Base-by-base conservation (phyloP, 169 alveolate species). In the Cryptosporidium canis region DNA sequence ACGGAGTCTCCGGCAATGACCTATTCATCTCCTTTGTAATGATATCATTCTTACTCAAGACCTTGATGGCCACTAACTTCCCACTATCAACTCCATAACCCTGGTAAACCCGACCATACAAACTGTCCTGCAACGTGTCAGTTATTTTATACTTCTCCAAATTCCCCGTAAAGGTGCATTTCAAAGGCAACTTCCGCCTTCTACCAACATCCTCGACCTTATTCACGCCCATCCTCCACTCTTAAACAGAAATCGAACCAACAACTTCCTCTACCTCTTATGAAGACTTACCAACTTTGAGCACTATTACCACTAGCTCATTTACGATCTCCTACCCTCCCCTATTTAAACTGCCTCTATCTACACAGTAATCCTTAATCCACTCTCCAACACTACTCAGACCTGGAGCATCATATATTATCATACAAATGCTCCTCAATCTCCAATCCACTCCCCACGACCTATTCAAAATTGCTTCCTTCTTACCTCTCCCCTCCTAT, bases 1-100 rank as follows among this genome's bases (percentile, higher is more conserved):
- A 72, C 7, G 92, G 92, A 8, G 92, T 90, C 39, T 90, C 92
- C 18, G 92, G 92, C 27, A 90, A 29, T 47, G 39, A 51, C 31
- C 84, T 48, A 18, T 70, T 70, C 67, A 48, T 48, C 53, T 70
- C 84, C 33, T 70, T 70, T 51, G 67, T 51, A 29, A 31, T 70
- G 3, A 70, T 70, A 33, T 70, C 84, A 70, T 70, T 55, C 39
- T 70, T 70, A n/a, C 43, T 70, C 18, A 70, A 31, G 16, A 70
- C 29, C 43, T 70, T 70, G 27, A 70, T 37, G 21, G 84, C 84
- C 31, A 70, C 84, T n/a, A 55, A 29, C 16, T 48, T 55, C 8
- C 84, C 84, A 70, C 84, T 70, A 8, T 51, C 41, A 14, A 11
- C 53, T 18, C 84, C 84, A 70, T 51, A 70, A 29, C 84, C 84